phyloP scores from a whole-genome alignment of 1,284 basidiomycete genomes.

The Ustilago hordei region DNA sequence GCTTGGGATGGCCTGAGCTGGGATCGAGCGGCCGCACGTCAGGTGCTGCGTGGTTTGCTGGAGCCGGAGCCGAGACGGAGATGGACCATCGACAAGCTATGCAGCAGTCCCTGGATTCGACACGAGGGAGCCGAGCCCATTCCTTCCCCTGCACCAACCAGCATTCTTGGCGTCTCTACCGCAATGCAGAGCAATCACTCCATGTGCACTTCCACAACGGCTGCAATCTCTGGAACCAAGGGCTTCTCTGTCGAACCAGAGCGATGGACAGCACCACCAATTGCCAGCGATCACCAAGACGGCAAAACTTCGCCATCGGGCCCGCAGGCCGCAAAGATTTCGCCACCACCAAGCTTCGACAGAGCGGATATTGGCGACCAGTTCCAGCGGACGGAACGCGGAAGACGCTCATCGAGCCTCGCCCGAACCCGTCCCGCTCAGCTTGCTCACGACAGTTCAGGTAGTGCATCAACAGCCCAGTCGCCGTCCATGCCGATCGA shows the following conservation, averaged over 20 bases:
- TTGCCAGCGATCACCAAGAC: background rate
- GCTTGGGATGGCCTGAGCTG: slow-evolving; percentile 55
- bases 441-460: slow-evolving; percentile 24
- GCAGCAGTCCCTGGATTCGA: slow-evolving; percentile 42
- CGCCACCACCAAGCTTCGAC: slow-evolving; percentile 17
- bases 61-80: slow-evolving; percentile 57
- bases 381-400: slow-evolving; percentile 19
- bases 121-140: slow-evolving; percentile 14
- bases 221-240: background rate
- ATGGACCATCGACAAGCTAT: slow-evolving; percentile 58
- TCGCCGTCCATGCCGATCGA: slow-evolving; percentile 24
- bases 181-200: slow-evolving; percentile 4
- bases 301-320: background rate
- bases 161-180: background rate
- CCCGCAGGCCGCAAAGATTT: background rate
- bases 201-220: background rate
- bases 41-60: slow-evolving; percentile 55
- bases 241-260: slow-evolving; percentile 13
- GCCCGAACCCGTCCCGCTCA: slow-evolving; percentile 35
- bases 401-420: slow-evolving; percentile 43
- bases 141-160: background rate
- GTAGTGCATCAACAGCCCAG: slow-evolving; percentile 14
- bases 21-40: slow-evolving; percentile 57
- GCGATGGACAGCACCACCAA: background rate
- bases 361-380: slow-evolving; percentile 21